Evolutionary conservation across 108 stramenopile species (phyloP).

Genomic region (Nitzschia putrida): DNA sequence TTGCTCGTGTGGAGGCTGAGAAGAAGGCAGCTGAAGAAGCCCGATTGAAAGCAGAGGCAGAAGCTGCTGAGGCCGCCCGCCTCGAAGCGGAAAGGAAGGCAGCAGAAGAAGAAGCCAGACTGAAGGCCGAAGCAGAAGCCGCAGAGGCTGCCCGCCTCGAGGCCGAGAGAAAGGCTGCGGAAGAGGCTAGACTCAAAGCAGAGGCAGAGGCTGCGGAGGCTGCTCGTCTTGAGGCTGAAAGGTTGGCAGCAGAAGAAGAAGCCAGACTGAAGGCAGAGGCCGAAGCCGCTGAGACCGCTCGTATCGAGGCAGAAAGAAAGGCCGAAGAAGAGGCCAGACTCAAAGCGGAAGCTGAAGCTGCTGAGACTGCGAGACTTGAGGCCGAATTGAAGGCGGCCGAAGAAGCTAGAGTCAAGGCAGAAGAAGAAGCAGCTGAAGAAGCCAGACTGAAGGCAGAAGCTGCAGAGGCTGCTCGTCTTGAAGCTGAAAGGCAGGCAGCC

Average conservation of each 20-base stretch:
- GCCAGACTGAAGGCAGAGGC: slow-evolving; percentile 2
- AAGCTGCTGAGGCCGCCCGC: slow-evolving; percentile 1
- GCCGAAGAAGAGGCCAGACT: slow-evolving; percentile 11
- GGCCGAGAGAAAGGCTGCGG: slow-evolving; percentile 9
- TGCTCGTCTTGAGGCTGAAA: slow-evolving; percentile 2
- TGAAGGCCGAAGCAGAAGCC: not conserved
- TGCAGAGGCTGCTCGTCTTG: not conserved
- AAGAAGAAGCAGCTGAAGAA: slow-evolving; percentile 1
- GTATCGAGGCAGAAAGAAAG: not conserved
- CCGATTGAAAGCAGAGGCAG: slow-evolving; percentile 1
- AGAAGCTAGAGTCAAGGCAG: not conserved
- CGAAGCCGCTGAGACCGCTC: not conserved
- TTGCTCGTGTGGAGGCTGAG: not conserved
- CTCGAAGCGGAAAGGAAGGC: slow-evolving; percentile 5
- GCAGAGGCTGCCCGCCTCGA: slow-evolving; percentile 6
- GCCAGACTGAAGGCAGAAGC: slow-evolving; percentile 14
- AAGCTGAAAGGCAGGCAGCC: not conserved
- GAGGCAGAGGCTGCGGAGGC: not conserved
- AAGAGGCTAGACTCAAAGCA: slow-evolving; percentile 1
- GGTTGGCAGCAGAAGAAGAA: not conserved
- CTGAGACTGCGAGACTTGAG: not conserved
- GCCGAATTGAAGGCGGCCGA: slow-evolving; percentile 7
- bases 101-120: not conserved
- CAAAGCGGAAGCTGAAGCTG: slow-evolving; percentile 12
- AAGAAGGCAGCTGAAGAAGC: slow-evolving; percentile 16